phyloP scores from a whole-genome alignment of 2,329 filamentous ascomycete species.

The Myotisia sp. region DNA sequence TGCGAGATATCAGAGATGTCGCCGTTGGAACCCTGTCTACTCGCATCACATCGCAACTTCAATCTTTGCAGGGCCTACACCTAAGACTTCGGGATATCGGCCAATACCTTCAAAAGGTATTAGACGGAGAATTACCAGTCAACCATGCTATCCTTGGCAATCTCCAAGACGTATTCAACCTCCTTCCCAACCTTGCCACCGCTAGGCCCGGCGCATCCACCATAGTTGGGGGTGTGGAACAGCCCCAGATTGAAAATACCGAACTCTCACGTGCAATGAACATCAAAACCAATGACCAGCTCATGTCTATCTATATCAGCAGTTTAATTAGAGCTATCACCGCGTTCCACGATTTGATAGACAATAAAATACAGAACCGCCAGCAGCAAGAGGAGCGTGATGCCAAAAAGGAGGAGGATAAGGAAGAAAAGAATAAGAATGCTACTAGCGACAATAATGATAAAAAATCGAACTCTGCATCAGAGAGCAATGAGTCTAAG shows the following conservation, averaged over 20 bases:
- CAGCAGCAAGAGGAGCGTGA: constrained; percentile 96
- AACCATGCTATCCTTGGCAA: constrained; percentile 97
- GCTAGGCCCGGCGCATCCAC: constrained; percentile 44
- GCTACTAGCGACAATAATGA: constrained; percentile 28
- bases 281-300: constrained; percentile 96
- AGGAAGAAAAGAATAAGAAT: constrained; percentile 35
- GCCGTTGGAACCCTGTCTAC: constrained; percentile 93
- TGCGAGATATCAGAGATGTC: constrained; percentile 95
- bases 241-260: constrained; percentile 49
- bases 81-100: constrained; percentile 89
- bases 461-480: constrained; percentile 39
- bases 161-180: constrained; percentile 98
- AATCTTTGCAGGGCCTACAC: constrained; percentile 92
- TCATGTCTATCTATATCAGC: constrained; percentile 96
- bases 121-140: constrained; percentile 80
- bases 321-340: constrained; percentile 95
- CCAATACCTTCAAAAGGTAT: constrained; percentile 86
- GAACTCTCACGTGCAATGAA: constrained; percentile 95
- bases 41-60: constrained; percentile 90
- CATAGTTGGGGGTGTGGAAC: constrained; percentile 44
- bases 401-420: constrained; percentile 54
- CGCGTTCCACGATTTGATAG: constrained; percentile 96
- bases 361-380: constrained; percentile 99
- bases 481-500: constrained; percentile 40
- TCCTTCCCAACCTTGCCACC: constrained; percentile 86